These are phyloP conservation scores for Salvia hispanica DNA, from an alignment of 257 asterid genomes.

Conservation along the genomic window DNA sequence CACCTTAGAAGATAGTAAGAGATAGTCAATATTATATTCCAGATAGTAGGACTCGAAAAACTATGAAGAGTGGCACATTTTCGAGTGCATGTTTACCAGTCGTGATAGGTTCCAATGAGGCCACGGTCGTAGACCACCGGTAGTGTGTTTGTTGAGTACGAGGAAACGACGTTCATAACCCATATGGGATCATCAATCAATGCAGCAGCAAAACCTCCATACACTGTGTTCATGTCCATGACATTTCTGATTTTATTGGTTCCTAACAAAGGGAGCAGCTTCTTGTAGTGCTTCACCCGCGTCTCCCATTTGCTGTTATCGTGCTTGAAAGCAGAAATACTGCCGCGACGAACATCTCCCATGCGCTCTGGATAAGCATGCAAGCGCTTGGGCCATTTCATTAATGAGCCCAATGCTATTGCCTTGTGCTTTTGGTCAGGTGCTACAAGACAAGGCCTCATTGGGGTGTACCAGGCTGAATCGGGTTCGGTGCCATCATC, in stretches of 20 bases:
- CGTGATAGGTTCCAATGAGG: constrained; percentile 53
- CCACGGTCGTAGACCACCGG: constrained; percentile 52
- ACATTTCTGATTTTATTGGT: constrained; percentile 48
- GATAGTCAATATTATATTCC: constrained; percentile 16
- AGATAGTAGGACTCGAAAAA: neutral
- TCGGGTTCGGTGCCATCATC: constrained; percentile 62
- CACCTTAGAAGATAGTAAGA: constrained; percentile 37
- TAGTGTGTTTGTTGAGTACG: constrained; percentile 46
- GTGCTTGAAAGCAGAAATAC: constrained; percentile 38
- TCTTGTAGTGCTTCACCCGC: constrained; percentile 45
- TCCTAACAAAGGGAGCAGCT: constrained; percentile 48
- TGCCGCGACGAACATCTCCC: constrained; percentile 48
- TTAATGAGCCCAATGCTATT: constrained; percentile 33
- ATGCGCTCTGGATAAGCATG: constrained; percentile 49
- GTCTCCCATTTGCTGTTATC: constrained; percentile 48
- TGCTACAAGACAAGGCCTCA: constrained; percentile 53
- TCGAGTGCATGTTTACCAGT: constrained; percentile 38
- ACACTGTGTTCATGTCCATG: constrained; percentile 55
- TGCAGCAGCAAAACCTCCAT: constrained; percentile 54
- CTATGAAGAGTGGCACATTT: neutral
- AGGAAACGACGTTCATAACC: constrained; percentile 58
- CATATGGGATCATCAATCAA: constrained; percentile 44
- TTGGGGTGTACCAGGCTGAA: constrained; percentile 67
- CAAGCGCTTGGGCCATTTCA: constrained; percentile 53
- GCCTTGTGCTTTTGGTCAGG: constrained; percentile 41